A percentile compares a stretch with the other conserved stretches of the same genome.
These are phyloP conservation scores for Globisporangium irregulare DNA, from an alignment of 352 stramenopile species.

Conservation along the genomic window DNA sequence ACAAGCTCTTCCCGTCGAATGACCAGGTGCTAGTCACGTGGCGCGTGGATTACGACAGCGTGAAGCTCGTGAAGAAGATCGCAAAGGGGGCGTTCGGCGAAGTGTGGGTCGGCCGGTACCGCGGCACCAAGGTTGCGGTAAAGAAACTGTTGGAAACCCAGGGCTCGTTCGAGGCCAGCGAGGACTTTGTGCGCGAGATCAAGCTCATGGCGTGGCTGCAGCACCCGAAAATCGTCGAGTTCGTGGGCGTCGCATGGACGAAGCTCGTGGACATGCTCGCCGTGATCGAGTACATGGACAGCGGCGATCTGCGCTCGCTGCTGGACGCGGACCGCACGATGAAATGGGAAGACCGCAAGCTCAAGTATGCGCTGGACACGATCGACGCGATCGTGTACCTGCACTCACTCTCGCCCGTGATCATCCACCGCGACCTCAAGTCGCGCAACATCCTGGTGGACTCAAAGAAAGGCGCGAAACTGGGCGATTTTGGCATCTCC, in stretches of 20 bases:
- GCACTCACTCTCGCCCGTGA: slow-evolving; percentile 55
- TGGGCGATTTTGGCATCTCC: slow-evolving; percentile 69
- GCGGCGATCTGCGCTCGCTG: slow-evolving; percentile 53
- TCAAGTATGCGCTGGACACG: slow-evolving; percentile 55
- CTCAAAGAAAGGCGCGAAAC: slow-evolving; percentile 56
- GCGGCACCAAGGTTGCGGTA: slow-evolving; percentile 49
- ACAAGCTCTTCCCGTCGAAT: slow-evolving; percentile 68
- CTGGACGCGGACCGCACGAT: slow-evolving; percentile 32
- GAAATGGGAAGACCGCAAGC: slow-evolving; percentile 36
- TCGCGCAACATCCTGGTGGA: slow-evolving; percentile 71
- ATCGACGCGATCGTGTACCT: slow-evolving; percentile 72
- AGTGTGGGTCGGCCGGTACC: slow-evolving; percentile 71
- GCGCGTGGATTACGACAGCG: slow-evolving; percentile 64
- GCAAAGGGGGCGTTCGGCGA: slow-evolving; percentile 68
- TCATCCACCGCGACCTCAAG: slow-evolving; percentile 74
- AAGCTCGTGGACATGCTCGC: slow-evolving; percentile 63
- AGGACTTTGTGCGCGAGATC: slow-evolving; percentile 65
- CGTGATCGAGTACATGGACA: slow-evolving; percentile 71
- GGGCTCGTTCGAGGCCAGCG: slow-evolving; percentile 43
- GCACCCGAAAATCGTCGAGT: slow-evolving; percentile 63
- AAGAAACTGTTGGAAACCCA: slow-evolving; percentile 53
- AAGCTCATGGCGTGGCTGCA: slow-evolving; percentile 73
- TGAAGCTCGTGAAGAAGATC: slow-evolving; percentile 64
- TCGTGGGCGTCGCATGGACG: slow-evolving; percentile 75
- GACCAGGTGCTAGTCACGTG: slow-evolving; percentile 70